Evolutionary conservation across 2,329 filamentous ascomycete species (phyloP).

Genomic region (Fusarium penzigii): DNA sequence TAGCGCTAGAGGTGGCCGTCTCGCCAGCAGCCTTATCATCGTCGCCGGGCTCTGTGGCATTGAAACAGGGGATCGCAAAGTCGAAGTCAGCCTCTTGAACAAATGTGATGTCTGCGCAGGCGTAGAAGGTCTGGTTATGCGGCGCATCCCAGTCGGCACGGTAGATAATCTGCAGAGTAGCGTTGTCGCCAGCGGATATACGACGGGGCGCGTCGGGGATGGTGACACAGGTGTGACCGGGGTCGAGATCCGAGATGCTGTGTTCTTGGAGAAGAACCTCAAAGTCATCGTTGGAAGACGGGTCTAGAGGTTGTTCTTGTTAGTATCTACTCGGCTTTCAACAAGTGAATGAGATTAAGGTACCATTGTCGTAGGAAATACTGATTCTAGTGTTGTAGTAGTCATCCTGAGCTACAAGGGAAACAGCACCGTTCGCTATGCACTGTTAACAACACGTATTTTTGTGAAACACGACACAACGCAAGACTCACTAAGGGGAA

Average conservation of each 20-base stretch:
- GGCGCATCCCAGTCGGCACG: constrained; percentile 44
- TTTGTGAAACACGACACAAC: too few species aligned
- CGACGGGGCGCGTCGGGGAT: constrained; percentile 36
- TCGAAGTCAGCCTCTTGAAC: constrained; percentile 38
- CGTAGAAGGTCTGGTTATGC: constrained; percentile 48
- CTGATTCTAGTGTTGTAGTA: constrained; percentile 55
- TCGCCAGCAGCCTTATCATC: constrained; percentile 23
- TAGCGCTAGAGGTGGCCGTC: constrained; percentile 7
- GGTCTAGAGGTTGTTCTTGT: constrained; percentile 32
- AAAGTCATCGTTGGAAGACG: constrained; percentile 42
- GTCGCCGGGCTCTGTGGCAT: constrained; percentile 38
- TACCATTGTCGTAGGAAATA: constrained; percentile 54
- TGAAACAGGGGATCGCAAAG: constrained; percentile 44
- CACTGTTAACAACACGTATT: background rate
- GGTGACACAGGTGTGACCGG: constrained; percentile 48
- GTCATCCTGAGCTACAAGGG: constrained; percentile 58
- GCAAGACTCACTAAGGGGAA: constrained; percentile 50
- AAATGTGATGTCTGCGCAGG: constrained; percentile 50
- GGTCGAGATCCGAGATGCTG: constrained; percentile 40
- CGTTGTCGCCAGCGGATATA: constrained; percentile 43
- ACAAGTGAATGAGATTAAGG: background rate
- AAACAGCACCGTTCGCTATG: constrained; percentile 53
- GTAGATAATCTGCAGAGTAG: constrained; percentile 52
- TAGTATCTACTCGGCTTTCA: background rate
- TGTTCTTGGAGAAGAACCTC: constrained; percentile 38